phyloP scores from a whole-genome alignment of 169 alveolate species.

The Plasmodium coatneyi region DNA sequence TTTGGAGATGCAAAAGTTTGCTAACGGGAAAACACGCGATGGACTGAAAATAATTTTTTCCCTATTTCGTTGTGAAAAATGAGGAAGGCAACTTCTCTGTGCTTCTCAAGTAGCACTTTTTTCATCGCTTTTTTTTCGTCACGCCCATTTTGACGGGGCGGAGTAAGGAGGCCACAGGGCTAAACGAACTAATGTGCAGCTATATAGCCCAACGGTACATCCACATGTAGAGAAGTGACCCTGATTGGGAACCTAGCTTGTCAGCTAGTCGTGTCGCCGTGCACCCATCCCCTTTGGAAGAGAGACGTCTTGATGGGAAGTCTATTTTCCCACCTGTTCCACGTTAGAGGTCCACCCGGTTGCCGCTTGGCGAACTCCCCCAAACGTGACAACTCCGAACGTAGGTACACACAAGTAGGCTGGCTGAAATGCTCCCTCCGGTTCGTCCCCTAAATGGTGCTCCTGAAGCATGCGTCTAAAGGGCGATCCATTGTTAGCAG shows the following conservation, averaged over 20 bases:
- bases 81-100: background rate
- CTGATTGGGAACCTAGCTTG: background rate
- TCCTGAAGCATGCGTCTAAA: background rate
- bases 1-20: background rate
- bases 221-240: background rate
- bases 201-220: background rate
- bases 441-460: background rate
- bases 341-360: background rate
- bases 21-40: background rate
- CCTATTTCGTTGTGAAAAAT: background rate
- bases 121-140: too few relatives aligned
- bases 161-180: background rate
- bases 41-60: background rate
- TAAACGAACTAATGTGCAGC: background rate
- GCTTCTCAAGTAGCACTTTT: background rate
- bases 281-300: background rate
- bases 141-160: background rate
- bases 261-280: background rate
- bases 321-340: background rate
- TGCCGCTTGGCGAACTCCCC: background rate
- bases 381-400: background rate
- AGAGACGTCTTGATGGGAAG: background rate
- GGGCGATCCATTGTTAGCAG: background rate
- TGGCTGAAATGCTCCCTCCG: background rate
- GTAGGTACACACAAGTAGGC: background rate